These are phyloP conservation scores for Alliaria petiolata DNA, from an alignment of 345 rosid species.

Conservation along the genomic window DNA sequence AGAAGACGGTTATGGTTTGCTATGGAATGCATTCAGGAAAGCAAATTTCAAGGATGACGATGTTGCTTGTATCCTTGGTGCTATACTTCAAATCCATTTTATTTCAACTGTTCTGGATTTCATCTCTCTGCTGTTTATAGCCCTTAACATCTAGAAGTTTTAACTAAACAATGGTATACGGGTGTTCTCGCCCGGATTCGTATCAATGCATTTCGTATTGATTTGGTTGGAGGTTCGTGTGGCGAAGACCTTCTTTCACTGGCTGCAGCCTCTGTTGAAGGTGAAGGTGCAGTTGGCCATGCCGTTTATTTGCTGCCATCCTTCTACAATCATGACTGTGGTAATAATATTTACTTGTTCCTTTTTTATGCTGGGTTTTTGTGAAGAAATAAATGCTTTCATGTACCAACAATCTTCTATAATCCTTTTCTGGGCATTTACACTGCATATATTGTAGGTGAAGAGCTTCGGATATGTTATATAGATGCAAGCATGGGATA, in stretches of 20 bases:
- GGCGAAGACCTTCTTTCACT: constrained; percentile 84
- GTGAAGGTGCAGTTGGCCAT: no score
- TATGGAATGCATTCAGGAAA: constrained; percentile 43
- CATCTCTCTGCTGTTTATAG: constrained; percentile 15
- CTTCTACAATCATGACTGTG: no score
- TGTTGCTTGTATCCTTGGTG: constrained; percentile 62
- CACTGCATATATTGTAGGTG: no score
- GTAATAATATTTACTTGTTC: no score
- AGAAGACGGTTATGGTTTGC: constrained; percentile 63
- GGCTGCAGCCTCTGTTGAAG: no score
- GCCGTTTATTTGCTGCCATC: no score
- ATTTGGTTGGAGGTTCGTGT: constrained; percentile 54
- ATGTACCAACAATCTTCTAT: no score
- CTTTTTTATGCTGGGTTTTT: no score
- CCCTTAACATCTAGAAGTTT: constrained; percentile 59
- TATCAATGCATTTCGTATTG: constrained; percentile 77
- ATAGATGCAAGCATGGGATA: no score
- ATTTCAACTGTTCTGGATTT: constrained; percentile 7
- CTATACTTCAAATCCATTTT: background rate
- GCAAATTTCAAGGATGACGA: constrained; percentile 47
- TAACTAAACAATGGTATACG: constrained; percentile 72
- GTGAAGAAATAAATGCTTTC: no score
- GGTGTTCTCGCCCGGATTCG: constrained; percentile 64
- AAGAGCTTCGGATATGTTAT: no score
- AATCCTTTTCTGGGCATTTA: no score